Percentiles rank a stretch among this genome's conserved stretches.
Evolutionary conservation across 2,329 filamentous ascomycete species (phyloP).

Genomic region (Scedosporium minutisporum): DNA sequence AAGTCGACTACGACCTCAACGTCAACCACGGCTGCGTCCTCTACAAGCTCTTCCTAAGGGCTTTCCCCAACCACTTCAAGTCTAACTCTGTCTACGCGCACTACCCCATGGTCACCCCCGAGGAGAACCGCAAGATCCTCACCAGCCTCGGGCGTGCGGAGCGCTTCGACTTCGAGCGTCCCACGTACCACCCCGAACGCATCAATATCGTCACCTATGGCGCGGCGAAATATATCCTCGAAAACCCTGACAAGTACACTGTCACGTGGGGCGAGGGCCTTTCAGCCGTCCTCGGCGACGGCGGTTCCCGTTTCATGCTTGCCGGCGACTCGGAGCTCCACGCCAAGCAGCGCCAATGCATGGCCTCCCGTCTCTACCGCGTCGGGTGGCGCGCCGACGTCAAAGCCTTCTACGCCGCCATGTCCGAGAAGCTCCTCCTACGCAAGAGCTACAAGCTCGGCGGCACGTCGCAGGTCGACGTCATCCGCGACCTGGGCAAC

Average conservation of each 20-base stretch:
- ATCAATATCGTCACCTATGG: constrained; percentile 52
- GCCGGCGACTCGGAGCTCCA: constrained; percentile 39
- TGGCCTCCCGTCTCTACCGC: constrained; percentile 49
- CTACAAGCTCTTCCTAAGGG: constrained; percentile 72
- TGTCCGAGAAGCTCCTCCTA: constrained; percentile 49
- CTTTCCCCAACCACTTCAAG: constrained; percentile 69
- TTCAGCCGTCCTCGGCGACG: constrained; percentile 48
- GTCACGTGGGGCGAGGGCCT: constrained; percentile 56
- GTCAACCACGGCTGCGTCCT: constrained; percentile 76
- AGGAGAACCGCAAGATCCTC: constrained; percentile 63
- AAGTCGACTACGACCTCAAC: constrained; percentile 61
- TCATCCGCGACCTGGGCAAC: constrained; percentile 62
- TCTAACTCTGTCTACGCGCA: constrained; percentile 73
- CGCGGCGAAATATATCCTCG: constrained; percentile 52
- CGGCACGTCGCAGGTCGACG: constrained; percentile 52
- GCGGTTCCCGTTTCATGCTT: constrained; percentile 46
- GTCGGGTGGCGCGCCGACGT: constrained; percentile 53
- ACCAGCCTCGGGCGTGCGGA: constrained; percentile 56
- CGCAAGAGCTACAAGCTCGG: constrained; percentile 55
- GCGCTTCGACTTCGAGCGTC: constrained; percentile 60
- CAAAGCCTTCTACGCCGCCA: constrained; percentile 57
- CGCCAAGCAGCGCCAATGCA: constrained; percentile 38
- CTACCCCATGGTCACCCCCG: constrained; percentile 62
- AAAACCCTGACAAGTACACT: constrained; percentile 51
- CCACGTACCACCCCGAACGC: constrained; percentile 37